Percentiles rank a stretch among this genome's conserved stretches.
Conservation (phyloP, 1,139 yeast species). For the Chernovozyma aurita region DNA sequence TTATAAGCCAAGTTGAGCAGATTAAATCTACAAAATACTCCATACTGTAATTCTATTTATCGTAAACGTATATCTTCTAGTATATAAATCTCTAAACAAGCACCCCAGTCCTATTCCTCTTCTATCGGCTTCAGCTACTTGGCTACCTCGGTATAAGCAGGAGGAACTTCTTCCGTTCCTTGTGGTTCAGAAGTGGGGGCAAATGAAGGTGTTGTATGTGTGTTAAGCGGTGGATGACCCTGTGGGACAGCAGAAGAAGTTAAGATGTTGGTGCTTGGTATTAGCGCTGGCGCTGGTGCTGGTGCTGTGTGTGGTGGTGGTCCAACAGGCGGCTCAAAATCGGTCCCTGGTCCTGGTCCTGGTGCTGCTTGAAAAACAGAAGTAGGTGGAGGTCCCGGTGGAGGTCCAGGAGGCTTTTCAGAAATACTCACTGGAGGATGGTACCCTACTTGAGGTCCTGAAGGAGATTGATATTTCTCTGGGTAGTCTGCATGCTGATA, state of each 20-base stretch:
- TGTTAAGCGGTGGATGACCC: no score
- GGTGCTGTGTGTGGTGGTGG: slow-evolving; percentile 1
- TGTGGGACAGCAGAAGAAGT: no score
- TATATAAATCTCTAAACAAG: no score
- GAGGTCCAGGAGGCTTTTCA: slow-evolving; percentile 3
- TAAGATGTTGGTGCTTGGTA: no score
- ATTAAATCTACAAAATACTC: no score
- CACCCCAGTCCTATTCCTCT: no score
- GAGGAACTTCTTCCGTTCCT: slow-evolving; percentile 2
- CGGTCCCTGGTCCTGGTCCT: slow-evolving; percentile 4
- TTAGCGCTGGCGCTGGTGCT: slow-evolving; percentile 3
- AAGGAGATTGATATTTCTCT: background rate
- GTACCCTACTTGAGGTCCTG: background rate
- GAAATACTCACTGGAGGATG: background rate
- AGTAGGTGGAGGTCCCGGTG: slow-evolving; percentile 4
- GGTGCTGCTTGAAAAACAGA: slow-evolving; percentile 2
- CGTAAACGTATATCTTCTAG: no score
- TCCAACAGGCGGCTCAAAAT: slow-evolving; percentile 2
- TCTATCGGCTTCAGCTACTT: no score
- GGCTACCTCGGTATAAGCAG: slow-evolving; percentile 4
- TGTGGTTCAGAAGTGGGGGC: no score
- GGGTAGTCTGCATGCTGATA: background rate
- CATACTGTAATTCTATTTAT: no score
- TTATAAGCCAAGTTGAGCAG: no score
- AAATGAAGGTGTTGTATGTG: background rate